Base-by-base conservation (phyloP, 78 protist genomes). In the Tieghemostelium lacteum region DNA sequence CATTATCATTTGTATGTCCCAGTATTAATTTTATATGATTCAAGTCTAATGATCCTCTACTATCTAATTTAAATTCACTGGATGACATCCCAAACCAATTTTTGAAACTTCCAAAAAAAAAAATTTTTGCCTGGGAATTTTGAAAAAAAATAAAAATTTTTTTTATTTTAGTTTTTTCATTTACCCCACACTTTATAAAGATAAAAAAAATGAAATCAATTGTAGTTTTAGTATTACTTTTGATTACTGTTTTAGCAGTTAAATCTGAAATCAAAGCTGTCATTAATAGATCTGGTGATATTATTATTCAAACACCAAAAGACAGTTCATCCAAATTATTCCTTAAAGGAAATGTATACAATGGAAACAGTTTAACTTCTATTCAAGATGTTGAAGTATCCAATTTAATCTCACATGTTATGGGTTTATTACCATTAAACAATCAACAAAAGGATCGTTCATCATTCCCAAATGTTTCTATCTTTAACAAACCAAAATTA, bases 401-500 rank as follows among this genome's bases (percentile, higher is more conserved):
- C 14, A 40, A 72, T 20, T 34, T 83, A 8, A 69, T 83, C 42
- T 66, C 89, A 60, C 76, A 83, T 20, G 72, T 69, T 42, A 69
- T 83, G 75, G 89, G 89, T 45, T 31, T 73, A 5, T 60, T 83
- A 72, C 89, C 89, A 83, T 63, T 83, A 57, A 69, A 69, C 12
- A 29, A 39, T 3, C 28, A 69, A 28, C 24, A 70, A 17, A n/a
- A n/a, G n/a, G 42, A 54, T 50, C 22, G 72, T 31, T 20, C 17
- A 1, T 62, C 40, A 22, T 71, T 69, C 69, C 89, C 89, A 83
- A 42, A 14, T 31, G 36, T 61, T 37, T 69, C 89, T 69, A 37
- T 83, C n/a, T 83, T 83, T 28, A 83, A 83, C 77, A 83, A 83
- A 69, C 89, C 89, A 83, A 83, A 58, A 73, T 62, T 83, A 50